A percentile compares a stretch with the other conserved stretches of the same genome.
These are phyloP conservation scores for Salvia splendens DNA, from an alignment of 257 asterid genomes.

Conservation along the genomic window DNA sequence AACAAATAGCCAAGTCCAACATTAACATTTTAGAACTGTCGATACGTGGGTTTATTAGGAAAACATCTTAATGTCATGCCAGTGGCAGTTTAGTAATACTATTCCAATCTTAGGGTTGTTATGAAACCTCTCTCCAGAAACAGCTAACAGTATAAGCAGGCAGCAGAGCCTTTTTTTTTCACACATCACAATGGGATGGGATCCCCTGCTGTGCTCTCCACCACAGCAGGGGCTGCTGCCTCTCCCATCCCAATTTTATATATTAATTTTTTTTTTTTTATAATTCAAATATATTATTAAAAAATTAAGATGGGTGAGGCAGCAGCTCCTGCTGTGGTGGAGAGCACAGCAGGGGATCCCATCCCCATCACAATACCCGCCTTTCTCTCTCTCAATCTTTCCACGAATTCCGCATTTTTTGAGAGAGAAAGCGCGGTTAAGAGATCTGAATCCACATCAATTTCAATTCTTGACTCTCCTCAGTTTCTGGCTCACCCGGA, in stretches of 20 bases:
- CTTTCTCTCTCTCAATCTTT: slow-evolving; percentile 29
- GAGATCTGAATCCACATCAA: slow-evolving; percentile 43
- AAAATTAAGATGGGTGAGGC: too few species aligned
- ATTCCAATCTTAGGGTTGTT: slow-evolving; percentile 34
- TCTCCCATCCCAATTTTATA: too few species aligned
- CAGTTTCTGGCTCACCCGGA: slow-evolving; percentile 30
- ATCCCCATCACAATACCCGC: slow-evolving; percentile 25
- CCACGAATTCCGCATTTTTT: slow-evolving; percentile 20
- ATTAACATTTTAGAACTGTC: not conserved
- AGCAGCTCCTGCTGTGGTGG: too few species aligned
- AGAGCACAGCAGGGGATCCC: too few species aligned
- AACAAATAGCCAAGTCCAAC: too few species aligned
- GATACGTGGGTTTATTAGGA: slow-evolving; percentile 24
- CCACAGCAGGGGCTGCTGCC: too few species aligned
- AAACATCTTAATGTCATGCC: too few species aligned
- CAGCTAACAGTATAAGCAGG: slow-evolving; percentile 49
- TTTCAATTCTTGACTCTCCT: slow-evolving; percentile 26
- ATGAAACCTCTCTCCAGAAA: slow-evolving; percentile 21
- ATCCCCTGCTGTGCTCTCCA: too few species aligned
- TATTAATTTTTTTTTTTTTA: too few species aligned
- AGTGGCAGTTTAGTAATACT: slow-evolving; percentile 38
- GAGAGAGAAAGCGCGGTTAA: slow-evolving; percentile 34
- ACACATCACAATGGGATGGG: slow-evolving; percentile 11
- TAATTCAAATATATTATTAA: too few species aligned
- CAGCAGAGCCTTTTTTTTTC: slow-evolving; percentile 33